A percentile compares a stretch with the other conserved stretches of the same genome.
Conservation (phyloP, 1,284 basidiomycete species). For the Apiotrichum sp. region DNA sequence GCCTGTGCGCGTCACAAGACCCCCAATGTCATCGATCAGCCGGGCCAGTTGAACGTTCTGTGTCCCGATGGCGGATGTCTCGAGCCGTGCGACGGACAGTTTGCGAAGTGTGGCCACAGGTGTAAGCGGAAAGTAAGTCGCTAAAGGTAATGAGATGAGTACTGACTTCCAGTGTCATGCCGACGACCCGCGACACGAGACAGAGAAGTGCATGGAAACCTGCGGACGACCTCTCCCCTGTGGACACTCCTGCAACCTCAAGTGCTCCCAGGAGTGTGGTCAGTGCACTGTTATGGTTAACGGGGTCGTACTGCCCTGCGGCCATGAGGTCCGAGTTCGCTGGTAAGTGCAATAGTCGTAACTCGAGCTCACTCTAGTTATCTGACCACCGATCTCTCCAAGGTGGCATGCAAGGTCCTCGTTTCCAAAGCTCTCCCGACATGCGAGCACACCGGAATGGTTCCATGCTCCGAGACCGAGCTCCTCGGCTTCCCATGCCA, state of each 20-base stretch:
- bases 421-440: constrained; percentile 48
- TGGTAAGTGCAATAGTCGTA: too few relatives aligned
- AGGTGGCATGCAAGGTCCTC: too few relatives aligned
- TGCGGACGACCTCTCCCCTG: too few relatives aligned
- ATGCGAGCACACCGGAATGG: constrained; percentile 56
- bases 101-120: constrained; percentile 62
- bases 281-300: too few relatives aligned
- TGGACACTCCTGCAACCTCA: too few relatives aligned
- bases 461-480: constrained; percentile 51
- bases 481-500: constrained; percentile 49
- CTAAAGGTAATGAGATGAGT: too few relatives aligned
- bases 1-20: constrained; percentile 56
- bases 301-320: constrained; percentile 56
- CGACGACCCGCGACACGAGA: constrained; percentile 56
- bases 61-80: background rate
- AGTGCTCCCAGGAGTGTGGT: too few relatives aligned
- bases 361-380: too few relatives aligned
- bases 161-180: constrained; percentile 56
- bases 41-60: constrained; percentile 51
- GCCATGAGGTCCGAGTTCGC: too few relatives aligned
- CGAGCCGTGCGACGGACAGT: constrained; percentile 34
- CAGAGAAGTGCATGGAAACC: constrained; percentile 48
- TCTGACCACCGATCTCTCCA: too few relatives aligned
- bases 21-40: constrained; percentile 49
- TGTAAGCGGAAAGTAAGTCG: constrained; percentile 57